A percentile compares a stretch with the other conserved stretches of the same genome.
Conservation (phyloP, 1,139 yeast species). For the Pichia sp. region DNA sequence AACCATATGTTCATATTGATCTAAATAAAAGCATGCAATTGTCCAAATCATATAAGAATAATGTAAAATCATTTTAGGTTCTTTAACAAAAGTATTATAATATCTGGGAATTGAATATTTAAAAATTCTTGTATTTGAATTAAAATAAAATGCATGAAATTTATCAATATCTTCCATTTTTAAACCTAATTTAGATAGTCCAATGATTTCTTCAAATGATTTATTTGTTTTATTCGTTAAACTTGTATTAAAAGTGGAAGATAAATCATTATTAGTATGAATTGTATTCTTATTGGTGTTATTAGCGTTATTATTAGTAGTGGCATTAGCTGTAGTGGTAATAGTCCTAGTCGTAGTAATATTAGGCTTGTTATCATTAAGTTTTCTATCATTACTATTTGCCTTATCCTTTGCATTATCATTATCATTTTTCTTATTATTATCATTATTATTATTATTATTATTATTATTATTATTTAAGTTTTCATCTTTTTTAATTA, state of each 20-base stretch:
- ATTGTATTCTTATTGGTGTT: neutral
- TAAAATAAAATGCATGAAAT: slow-evolving; percentile 20
- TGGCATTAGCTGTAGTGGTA: neutral
- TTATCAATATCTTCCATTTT: slow-evolving; percentile 19
- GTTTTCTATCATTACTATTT: too few species aligned
- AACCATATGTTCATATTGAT: slow-evolving; percentile 17
- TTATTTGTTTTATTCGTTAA: slow-evolving; percentile 5
- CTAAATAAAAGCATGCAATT: slow-evolving; percentile 14
- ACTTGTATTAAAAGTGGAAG: neutral
- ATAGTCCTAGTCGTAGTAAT: neutral
- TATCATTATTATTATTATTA: neutral
- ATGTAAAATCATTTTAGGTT: slow-evolving; percentile 19
- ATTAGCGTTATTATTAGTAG: neutral
- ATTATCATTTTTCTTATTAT: neutral
- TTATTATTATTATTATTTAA: neutral
- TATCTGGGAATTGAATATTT: slow-evolving; percentile 22
- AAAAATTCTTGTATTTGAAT: slow-evolving; percentile 12
- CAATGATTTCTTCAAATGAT: slow-evolving; percentile 14
- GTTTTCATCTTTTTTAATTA: neutral
- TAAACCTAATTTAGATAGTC: slow-evolving; percentile 19
- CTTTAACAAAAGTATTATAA: slow-evolving; percentile 14
- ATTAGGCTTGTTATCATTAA: too few species aligned
- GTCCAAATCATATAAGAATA: slow-evolving; percentile 25
- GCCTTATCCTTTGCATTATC: too few species aligned
- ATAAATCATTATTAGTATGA: neutral